Percentiles rank a stretch among this genome's conserved stretches.
Evolutionary conservation across 228 moss, liverwort and hornwort genomes (phyloP).

Genomic region (Sphagnum magellanicum): DNA sequence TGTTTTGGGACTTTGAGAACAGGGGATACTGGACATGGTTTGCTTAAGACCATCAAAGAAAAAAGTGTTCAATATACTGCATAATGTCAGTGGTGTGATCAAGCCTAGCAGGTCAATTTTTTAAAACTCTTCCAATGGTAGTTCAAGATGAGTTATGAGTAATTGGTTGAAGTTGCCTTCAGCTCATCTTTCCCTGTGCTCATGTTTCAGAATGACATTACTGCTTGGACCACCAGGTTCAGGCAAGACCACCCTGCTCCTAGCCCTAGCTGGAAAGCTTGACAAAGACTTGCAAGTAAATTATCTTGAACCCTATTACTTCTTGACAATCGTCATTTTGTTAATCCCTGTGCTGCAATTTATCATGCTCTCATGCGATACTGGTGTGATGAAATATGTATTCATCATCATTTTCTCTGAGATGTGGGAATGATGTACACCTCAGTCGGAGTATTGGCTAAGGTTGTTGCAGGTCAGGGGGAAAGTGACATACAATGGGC

Average conservation of each 20-base stretch:
- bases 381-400: background rate
- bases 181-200: background rate
- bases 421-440: background rate
- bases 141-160: background rate
- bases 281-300: slow-evolving; percentile 46
- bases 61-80: slow-evolving; percentile 43
- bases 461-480: slow-evolving; percentile 33
- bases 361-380: background rate
- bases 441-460: background rate
- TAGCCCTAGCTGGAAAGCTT: slow-evolving; percentile 61
- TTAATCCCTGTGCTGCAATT: background rate
- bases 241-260: slow-evolving; percentile 55
- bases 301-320: background rate
- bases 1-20: slow-evolving; percentile 7
- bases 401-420: background rate
- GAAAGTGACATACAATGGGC: slow-evolving; percentile 50
- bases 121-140: background rate
- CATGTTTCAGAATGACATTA: slow-evolving; percentile 48
- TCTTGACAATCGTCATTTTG: background rate
- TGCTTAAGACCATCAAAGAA: slow-evolving; percentile 44
- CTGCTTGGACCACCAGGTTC: slow-evolving; percentile 57
- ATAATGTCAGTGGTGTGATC: slow-evolving; percentile 45
- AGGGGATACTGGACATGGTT: slow-evolving; percentile 32
- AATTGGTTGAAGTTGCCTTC: background rate
- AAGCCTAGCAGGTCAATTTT: slow-evolving; percentile 36